Evolutionary conservation across 2,329 filamentous ascomycete species (phyloP), one percentile per base, ranked within the genome.

Genomic region (Fusarium foetens): DNA sequence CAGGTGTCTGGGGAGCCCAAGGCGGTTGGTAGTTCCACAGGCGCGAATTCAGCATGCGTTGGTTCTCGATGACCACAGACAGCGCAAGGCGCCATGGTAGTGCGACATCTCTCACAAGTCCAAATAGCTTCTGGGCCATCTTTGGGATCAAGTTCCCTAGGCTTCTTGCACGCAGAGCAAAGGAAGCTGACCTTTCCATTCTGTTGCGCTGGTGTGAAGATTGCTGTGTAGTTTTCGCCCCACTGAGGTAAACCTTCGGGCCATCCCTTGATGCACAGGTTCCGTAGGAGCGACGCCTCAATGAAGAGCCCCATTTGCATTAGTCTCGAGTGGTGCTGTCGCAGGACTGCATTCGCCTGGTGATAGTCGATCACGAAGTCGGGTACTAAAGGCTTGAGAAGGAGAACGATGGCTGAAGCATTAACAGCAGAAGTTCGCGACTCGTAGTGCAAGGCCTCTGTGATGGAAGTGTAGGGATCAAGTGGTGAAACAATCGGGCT

Each of bases 211-310:
- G 84, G 81, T 0, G 82, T 80, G 67, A 89, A 89, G 13, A 91
- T 83, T 52, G 85, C 78, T 0, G 85, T 81, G 75, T 91, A 91
- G 53, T 84, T 84, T 1, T 86, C 85, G 5, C 87, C 86, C 87
- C 87, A 91, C 55, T 77, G 80, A 3, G 84, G 82, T 23, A 90
- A 76, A 2, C 83, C 84, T 1, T 81, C 81, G 0, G 87, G 87
- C 88, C 88, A 90, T 25, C 87, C 87, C n/a, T 81, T 81, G 17
- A 89, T 82, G 75, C 87, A 90, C 13, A 91, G 79, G 54, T 92
- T 91, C 5, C 90, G 88, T 21, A 92, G 81, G 1, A 90, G 83
- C 0, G 89, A 84, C 0, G 90, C 89, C 74, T 91, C 88, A 27
- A 87, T 83, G 74, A 91, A 91, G 39, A 90, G 83, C 29, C 84